These are phyloP conservation scores for Heterobasidion parviporum DNA, from an alignment of 1,284 basidiomycete species.

Conservation along the genomic window DNA sequence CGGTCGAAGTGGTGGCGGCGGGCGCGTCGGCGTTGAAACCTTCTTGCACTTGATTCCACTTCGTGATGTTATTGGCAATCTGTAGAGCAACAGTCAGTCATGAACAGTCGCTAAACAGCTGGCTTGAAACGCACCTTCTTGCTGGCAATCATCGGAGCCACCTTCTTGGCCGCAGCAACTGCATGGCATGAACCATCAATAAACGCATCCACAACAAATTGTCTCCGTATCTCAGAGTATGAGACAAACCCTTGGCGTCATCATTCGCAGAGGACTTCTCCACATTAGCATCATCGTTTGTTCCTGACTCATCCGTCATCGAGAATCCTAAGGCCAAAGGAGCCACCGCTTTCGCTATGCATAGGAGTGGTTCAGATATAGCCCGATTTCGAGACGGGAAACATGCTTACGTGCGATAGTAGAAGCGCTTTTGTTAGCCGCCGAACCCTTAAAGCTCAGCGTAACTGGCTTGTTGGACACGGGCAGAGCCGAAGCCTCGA, in stretches of 20 bases:
- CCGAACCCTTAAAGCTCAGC: conserved; percentile 52
- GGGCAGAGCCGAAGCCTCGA: conserved; percentile 55
- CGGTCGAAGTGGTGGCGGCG: conserved; percentile 12
- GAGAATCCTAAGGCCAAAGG: conserved; percentile 43
- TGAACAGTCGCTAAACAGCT: background rate
- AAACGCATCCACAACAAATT: conserved; percentile 13
- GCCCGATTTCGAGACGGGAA: background rate
- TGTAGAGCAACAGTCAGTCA: conserved; percentile 20
- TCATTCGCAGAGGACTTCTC: conserved; percentile 23
- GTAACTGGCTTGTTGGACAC: conserved; percentile 73
- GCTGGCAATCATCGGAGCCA: conserved; percentile 78
- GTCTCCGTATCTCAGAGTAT: conserved; percentile 12
- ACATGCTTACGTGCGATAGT: conserved; percentile 13
- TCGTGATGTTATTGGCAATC: conserved; percentile 84
- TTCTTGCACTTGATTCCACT: conserved; percentile 91
- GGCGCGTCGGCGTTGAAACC: conserved; percentile 46
- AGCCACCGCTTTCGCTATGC: conserved; percentile 24
- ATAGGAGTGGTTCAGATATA: background rate
- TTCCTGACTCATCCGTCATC: conserved; percentile 27
- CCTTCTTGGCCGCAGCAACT: conserved; percentile 63
- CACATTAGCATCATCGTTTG: conserved; percentile 28
- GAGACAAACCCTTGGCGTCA: conserved; percentile 49
- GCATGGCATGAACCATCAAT: conserved; percentile 20
- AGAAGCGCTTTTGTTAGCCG: conserved; percentile 29
- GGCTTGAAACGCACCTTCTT: conserved; percentile 61